A percentile compares a stretch with the other conserved stretches of the same genome.
These are phyloP conservation scores for Penicillium longicatenatum DNA, from an alignment of 495 filamentous ascomycete species.

Conservation along the genomic window DNA sequence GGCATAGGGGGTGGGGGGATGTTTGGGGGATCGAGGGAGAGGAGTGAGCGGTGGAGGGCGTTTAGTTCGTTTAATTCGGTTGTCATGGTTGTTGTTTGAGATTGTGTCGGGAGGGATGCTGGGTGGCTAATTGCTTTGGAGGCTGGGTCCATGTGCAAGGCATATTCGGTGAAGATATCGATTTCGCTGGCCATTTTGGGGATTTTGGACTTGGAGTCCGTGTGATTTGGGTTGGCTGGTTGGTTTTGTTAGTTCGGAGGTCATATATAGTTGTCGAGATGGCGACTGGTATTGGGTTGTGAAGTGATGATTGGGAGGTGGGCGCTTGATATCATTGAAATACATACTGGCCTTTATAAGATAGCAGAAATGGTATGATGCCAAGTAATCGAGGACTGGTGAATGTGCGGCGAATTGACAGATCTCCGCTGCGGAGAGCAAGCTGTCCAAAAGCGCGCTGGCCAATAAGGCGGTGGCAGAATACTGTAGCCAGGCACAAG, in stretches of 20 bases:
- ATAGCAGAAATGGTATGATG: background rate
- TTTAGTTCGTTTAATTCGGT: slow-evolving; percentile 73
- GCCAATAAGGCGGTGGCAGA: slow-evolving; percentile 28
- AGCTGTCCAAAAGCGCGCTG: slow-evolving; percentile 28
- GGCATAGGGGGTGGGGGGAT: slow-evolving; percentile 78
- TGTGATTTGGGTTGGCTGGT: slow-evolving; percentile 7
- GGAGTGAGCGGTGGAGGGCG: slow-evolving; percentile 69
- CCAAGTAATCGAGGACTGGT: background rate
- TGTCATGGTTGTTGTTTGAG: slow-evolving; percentile 47
- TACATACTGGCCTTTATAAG: background rate
- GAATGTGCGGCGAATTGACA: background rate
- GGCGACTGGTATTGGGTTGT: background rate
- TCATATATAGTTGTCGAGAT: slow-evolving; percentile 4
- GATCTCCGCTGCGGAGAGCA: slow-evolving; percentile 16
- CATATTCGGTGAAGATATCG: slow-evolving; percentile 82
- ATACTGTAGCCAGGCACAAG: background rate
- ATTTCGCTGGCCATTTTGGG: slow-evolving; percentile 37
- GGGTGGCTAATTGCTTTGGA: slow-evolving; percentile 74
- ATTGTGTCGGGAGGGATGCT: slow-evolving; percentile 32
- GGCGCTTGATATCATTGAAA: background rate
- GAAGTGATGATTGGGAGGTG: background rate
- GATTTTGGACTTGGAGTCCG: slow-evolving; percentile 7
- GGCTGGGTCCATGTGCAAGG: slow-evolving; percentile 74
- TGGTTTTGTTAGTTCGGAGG: slow-evolving; percentile 16
- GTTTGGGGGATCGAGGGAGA: slow-evolving; percentile 53